Conservation (phyloP, 2,329 filamentous ascomycete species). For the Colletotrichum cordylinicola region DNA sequence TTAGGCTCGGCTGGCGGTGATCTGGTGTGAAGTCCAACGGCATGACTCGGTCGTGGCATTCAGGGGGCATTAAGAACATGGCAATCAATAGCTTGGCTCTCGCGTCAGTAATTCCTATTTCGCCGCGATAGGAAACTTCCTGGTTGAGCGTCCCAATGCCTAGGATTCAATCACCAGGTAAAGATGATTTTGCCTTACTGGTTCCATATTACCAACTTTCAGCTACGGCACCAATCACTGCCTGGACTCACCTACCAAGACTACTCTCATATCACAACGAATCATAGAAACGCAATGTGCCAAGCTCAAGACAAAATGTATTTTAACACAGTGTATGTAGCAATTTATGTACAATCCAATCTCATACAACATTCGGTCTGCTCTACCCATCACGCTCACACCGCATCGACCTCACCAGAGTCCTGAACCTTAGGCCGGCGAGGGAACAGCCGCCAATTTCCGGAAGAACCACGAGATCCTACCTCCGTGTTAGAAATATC, state of each 20-base stretch:
- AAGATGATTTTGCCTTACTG: too few species aligned
- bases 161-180: too few species aligned
- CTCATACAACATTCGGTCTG: too few species aligned
- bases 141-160: not conserved
- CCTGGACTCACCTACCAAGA: too few species aligned
- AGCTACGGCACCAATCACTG: too few species aligned
- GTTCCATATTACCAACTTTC: too few species aligned
- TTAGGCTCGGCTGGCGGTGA: not conserved
- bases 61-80: not conserved
- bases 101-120: not conserved
- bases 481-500: not conserved
- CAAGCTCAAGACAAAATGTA: too few species aligned
- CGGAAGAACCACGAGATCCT: not conserved
- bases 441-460: not conserved
- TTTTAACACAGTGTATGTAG: too few species aligned
- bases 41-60: not conserved
- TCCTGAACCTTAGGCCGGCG: not conserved
- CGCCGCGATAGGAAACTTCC: not conserved
- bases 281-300: too few species aligned
- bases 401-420: not conserved
- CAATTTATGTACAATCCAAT: too few species aligned
- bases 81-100: not conserved
- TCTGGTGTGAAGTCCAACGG: accelerated
- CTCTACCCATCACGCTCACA: too few species aligned
- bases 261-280: too few species aligned